Evolutionary conservation across 495 filamentous ascomycete species (phyloP).

Genomic region (Aspergillus egyptiacus): DNA sequence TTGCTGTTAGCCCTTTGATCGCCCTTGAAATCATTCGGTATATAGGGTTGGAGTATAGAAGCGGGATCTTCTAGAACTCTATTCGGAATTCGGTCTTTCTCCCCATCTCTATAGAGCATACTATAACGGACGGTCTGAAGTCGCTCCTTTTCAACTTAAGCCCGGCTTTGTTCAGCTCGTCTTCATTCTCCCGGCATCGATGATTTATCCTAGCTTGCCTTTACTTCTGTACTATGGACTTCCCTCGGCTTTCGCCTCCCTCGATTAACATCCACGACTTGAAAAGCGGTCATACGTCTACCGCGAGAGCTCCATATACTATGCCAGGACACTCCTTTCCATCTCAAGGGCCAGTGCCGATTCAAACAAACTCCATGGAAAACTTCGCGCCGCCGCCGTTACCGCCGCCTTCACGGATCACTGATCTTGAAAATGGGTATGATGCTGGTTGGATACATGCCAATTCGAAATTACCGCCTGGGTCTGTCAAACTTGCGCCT

Average conservation of each 20-base stretch:
- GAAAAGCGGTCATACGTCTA: constrained; percentile 28
- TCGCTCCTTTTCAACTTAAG: constrained; percentile 1
- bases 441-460: constrained; percentile 58
- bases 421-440: constrained; percentile 47
- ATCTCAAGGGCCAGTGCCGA: constrained; percentile 50
- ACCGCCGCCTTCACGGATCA: constrained; percentile 54
- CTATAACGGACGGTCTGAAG: not conserved
- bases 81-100: not conserved
- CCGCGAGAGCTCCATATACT: constrained; percentile 18
- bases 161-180: not conserved
- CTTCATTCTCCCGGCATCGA: constrained; percentile 8
- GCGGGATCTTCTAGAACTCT: constrained; percentile 19
- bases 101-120: constrained; percentile 1
- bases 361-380: constrained; percentile 42
- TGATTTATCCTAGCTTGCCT: constrained; percentile 13
- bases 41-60: constrained; percentile 10
- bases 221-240: constrained; percentile 48
- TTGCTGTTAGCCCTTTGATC: not conserved
- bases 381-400: constrained; percentile 54
- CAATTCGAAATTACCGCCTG: constrained; percentile 35
- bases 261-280: constrained; percentile 51
- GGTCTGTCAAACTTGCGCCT: constrained; percentile 34
- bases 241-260: constrained; percentile 46
- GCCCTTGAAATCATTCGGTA: not conserved
- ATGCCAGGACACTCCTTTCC: constrained; percentile 34